These are phyloP conservation scores for Vaccinium darrowii DNA, from an alignment of 148 eudicot genomes.

Conservation along the genomic window DNA sequence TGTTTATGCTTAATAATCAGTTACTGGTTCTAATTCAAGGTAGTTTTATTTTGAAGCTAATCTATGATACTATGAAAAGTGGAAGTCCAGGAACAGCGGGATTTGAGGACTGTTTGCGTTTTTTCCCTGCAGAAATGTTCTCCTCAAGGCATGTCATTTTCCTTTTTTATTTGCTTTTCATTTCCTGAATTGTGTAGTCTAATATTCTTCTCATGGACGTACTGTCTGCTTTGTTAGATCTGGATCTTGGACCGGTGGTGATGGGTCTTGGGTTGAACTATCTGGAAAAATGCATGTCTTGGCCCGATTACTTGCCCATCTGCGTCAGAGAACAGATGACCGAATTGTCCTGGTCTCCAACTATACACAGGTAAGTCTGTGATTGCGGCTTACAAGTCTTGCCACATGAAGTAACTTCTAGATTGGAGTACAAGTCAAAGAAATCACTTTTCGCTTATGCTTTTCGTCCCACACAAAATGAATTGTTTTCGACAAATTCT, in stretches of 20 bases:
- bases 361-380: constrained; percentile 79
- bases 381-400: not conserved
- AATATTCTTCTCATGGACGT: constrained; percentile 3
- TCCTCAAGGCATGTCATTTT: constrained; percentile 65
- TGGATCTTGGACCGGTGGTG: constrained; percentile 92
- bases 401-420: constrained; percentile 7
- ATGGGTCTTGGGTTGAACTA: constrained; percentile 94
- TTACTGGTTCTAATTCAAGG: constrained; percentile 17
- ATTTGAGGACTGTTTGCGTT: constrained; percentile 84
- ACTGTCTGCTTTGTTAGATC: constrained; percentile 51
- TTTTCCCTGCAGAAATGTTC: constrained; percentile 89
- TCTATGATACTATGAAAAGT: constrained; percentile 85
- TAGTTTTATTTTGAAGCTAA: constrained; percentile 63
- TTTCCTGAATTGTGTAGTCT: not conserved
- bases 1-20: not conserved
- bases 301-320: constrained; percentile 80
- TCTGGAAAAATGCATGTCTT: constrained; percentile 98
- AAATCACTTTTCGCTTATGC: not conserved
- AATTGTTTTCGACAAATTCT: not conserved
- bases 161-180: not conserved
- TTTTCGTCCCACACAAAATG: not conserved
- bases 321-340: constrained; percentile 92
- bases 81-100: constrained; percentile 82
- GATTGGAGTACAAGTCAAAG: not conserved
- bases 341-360: constrained; percentile 96